phyloP scores from a whole-genome alignment of 768 basidiomycete species.

The Krasilnikovozyma curviuscula region DNA sequence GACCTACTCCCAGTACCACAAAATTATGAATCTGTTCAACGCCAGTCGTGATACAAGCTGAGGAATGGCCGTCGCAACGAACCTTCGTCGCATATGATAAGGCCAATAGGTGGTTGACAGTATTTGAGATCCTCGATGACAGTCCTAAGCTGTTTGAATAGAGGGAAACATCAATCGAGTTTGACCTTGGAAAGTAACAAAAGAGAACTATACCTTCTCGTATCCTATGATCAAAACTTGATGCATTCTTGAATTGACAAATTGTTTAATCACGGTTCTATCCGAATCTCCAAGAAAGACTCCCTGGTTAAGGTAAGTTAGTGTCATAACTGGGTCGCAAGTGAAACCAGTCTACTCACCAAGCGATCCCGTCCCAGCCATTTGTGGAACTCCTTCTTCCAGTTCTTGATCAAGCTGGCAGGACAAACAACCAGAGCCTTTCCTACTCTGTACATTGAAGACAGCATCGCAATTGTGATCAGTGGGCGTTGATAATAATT shows the following conservation, averaged over 20 bases:
- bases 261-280: conserved; percentile 43
- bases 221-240: conserved; percentile 89
- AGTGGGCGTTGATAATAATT: background rate
- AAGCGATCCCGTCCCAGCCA: conserved; percentile 40
- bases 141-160: conserved; percentile 10
- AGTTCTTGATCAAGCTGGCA: conserved; percentile 51
- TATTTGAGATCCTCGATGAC: conserved; percentile 24
- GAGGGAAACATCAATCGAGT: background rate
- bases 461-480: conserved; percentile 6
- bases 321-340: background rate
- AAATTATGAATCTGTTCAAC: background rate
- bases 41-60: background rate
- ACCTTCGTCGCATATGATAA: conserved; percentile 95
- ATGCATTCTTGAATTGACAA: conserved; percentile 43
- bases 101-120: conserved; percentile 55
- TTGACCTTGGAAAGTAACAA: background rate
- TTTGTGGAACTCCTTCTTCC: conserved; percentile 87
- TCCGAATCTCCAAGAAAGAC: conserved; percentile 44
- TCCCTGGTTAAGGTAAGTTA: conserved; percentile 15
- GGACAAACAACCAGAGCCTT: conserved; percentile 89
- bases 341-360: background rate
- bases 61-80: background rate
- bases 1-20: conserved; percentile 37
- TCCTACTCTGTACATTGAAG: conserved; percentile 30
- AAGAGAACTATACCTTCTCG: conserved; percentile 37